phyloP scores from a whole-genome alignment of 2,329 filamentous ascomycete species.

The Fusarium ramigenum region DNA sequence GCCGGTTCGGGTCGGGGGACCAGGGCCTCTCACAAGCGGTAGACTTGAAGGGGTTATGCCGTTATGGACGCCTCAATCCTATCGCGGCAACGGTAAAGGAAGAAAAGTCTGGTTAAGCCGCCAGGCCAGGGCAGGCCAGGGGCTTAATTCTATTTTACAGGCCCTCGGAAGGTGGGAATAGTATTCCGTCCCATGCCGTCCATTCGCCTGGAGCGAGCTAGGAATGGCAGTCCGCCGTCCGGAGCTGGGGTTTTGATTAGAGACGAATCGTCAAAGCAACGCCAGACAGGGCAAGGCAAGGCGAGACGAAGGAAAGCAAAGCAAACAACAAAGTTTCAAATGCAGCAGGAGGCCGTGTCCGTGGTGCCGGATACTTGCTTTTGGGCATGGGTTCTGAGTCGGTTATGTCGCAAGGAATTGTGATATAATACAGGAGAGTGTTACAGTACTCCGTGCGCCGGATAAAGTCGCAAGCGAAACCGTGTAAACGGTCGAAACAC shows the following conservation, averaged over 20 bases:
- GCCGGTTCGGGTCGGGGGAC: slow-evolving; percentile 34
- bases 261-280: slow-evolving; percentile 27
- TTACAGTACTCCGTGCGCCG: slow-evolving; percentile 6
- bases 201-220: slow-evolving; percentile 11
- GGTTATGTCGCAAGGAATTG: not conserved
- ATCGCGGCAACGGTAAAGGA: slow-evolving; percentile 11
- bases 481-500: not conserved
- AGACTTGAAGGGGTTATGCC: not conserved
- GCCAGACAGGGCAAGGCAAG: not conserved
- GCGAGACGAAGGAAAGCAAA: not conserved
- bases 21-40: not conserved
- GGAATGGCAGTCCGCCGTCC: slow-evolving; percentile 17
- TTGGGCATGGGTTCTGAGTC: slow-evolving; percentile 19
- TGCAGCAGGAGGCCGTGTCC: slow-evolving; percentile 10
- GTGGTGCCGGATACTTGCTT: slow-evolving; percentile 11
- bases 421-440: not conserved
- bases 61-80: slow-evolving; percentile 4
- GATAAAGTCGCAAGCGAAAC: slow-evolving; percentile 15
- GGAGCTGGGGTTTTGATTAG: slow-evolving; percentile 2
- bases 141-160: not conserved
- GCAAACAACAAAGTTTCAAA: slow-evolving; percentile 31
- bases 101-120: not conserved
- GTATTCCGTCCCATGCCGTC: slow-evolving; percentile 17
- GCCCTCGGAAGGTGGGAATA: slow-evolving; percentile 24
- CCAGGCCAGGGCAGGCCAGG: slow-evolving; percentile 2